Base-by-base conservation (phyloP, 2,329 filamentous ascomycete species). In the Hypoxylon sp. region DNA sequence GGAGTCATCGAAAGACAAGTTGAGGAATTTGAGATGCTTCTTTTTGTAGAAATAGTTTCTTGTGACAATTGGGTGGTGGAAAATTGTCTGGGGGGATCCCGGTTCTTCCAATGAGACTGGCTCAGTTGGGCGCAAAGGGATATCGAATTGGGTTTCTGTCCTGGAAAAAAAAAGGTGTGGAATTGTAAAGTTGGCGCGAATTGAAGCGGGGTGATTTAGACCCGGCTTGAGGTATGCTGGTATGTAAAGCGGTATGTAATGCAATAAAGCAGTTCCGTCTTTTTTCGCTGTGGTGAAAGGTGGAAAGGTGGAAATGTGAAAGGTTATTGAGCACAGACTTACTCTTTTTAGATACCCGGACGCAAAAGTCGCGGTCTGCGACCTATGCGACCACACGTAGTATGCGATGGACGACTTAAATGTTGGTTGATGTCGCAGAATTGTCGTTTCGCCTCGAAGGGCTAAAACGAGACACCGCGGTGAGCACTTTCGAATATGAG, bases 61-160 rank as follows among this genome's bases (percentile, higher is more conserved):
- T 4, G 66, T 53, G 54, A 72, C 46, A 65, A 51, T 57, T 67
- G 31, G 52, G 63, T 46, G 51, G 63, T 66, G 54, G 61, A 68
- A 62, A 64, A 42, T 66, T 69, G 57, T 66, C 51, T 66, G 60
- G 69, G 73, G 72, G 58, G 63, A 33, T 72, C 71, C 74, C 67
- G 67, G 72, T 67, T 71, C 67, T 67, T 66, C 57, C 66, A 65
- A 68, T 65, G 48, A 67, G 68, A 72, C 59, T 53, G 55, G 66
- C 60, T 62, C 63, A 74, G 74, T 77, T 76, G 75, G 75, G 74
- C 74, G 75, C 73, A 64, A 75, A 76, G 66, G 74, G 66, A 71
- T 63, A 65, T 73, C 71, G 72, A 72, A 75, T 77, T 77, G 75
- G 75, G 75, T 75, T 75, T 68, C 66, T 60, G 64, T 67, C 47